These are phyloP conservation scores for Dactylis glomerata DNA, from an alignment of 176 grass and related monocot genomes.

Conservation along the genomic window DNA sequence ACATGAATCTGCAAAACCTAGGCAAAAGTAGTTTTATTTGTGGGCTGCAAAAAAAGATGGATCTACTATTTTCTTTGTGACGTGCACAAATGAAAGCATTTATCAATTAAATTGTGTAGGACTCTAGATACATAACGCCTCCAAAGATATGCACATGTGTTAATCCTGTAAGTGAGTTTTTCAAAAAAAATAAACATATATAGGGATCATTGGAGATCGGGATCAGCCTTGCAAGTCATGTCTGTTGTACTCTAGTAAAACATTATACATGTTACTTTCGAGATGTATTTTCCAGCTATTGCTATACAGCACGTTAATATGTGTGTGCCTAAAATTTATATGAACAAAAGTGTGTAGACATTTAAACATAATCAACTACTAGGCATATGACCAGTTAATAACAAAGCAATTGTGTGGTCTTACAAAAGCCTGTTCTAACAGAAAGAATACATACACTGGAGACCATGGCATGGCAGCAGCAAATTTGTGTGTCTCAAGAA, in stretches of 20 bases:
- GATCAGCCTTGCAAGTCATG: not conserved
- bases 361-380: not conserved
- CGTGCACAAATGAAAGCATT: not conserved
- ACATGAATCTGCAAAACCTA: not conserved
- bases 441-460: constrained; percentile 74
- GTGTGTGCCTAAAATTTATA: not conserved
- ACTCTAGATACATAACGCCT: not conserved
- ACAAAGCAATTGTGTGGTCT: not conserved
- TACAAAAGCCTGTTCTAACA: not conserved
- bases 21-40: not conserved
- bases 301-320: not conserved
- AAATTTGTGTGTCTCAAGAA: constrained; percentile 93
- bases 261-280: not conserved
- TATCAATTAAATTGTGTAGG: not conserved
- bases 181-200: not conserved
- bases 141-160: not conserved
- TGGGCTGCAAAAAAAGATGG: not conserved
- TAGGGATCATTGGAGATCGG: not conserved
- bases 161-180: not conserved
- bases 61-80: not conserved
- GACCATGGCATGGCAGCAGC: constrained; percentile 93
- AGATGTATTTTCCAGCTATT: not conserved
- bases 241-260: not conserved
- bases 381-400: not conserved
- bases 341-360: not conserved